phyloP scores from a whole-genome alignment of 345 rosid genomes.

The Boechera divaricarpa region DNA sequence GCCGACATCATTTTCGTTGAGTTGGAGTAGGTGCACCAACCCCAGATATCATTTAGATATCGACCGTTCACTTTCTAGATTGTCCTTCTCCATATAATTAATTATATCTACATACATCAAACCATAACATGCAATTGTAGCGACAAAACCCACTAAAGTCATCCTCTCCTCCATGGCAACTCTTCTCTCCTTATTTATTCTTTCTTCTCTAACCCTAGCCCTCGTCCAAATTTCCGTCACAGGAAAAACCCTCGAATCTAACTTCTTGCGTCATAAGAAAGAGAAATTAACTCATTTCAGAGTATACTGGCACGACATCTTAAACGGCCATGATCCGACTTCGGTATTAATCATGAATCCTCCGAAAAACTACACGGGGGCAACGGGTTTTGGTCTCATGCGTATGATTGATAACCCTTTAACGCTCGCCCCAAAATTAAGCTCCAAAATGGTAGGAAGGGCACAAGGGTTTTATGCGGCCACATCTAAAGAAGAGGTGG shows the following conservation, averaged over 20 bases:
- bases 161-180: constrained; percentile 27
- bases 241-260: constrained; percentile 42
- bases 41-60: constrained; percentile 26
- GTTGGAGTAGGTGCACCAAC: constrained; percentile 39
- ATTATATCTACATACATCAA: not conserved
- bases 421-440: constrained; percentile 56
- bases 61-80: constrained; percentile 21
- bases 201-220: constrained; percentile 24
- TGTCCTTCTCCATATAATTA: constrained; percentile 1
- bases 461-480: constrained; percentile 75
- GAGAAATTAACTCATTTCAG: constrained; percentile 67
- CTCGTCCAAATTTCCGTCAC: not conserved
- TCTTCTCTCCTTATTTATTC: constrained; percentile 13
- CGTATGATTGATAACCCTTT: constrained; percentile 72
- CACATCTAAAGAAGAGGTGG: constrained; percentile 56
- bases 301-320: constrained; percentile 71
- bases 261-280: constrained; percentile 43
- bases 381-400: constrained; percentile 52
- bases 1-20: not conserved
- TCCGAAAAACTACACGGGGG: constrained; percentile 32
- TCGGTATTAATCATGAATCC: constrained; percentile 46
- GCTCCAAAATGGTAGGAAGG: constrained; percentile 67
- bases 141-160: constrained; percentile 29
- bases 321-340: constrained; percentile 52
- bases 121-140: constrained; percentile 7